phyloP scores from a whole-genome alignment of 805 yeast genomes.

The Candida sithepensis region DNA sequence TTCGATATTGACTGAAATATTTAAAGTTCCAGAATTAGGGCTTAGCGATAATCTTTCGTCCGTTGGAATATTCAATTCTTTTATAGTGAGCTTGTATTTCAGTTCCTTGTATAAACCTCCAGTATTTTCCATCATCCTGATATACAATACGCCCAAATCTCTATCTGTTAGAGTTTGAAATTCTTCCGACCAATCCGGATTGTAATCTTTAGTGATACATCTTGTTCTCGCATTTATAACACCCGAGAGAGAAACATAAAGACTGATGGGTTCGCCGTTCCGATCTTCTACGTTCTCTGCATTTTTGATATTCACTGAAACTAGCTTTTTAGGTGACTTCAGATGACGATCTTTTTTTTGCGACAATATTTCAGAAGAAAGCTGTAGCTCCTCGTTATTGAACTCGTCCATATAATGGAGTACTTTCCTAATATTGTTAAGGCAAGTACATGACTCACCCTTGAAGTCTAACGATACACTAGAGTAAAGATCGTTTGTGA shows the following conservation, averaged over 20 bases:
- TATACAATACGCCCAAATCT: constrained; percentile 7
- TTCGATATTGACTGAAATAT: constrained; percentile 70
- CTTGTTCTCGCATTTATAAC: constrained; percentile 48
- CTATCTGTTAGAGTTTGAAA: constrained; percentile 45
- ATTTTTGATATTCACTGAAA: constrained; percentile 21
- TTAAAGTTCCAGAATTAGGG: constrained; percentile 51
- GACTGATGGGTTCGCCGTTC: constrained; percentile 27
- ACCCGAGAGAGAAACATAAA: constrained; percentile 23
- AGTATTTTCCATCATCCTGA: constrained; percentile 21
- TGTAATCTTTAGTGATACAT: constrained; percentile 52
- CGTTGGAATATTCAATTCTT: constrained; percentile 9
- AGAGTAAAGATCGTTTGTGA: constrained; percentile 17
- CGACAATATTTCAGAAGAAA: constrained; percentile 14
- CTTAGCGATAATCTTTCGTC: constrained; percentile 22
- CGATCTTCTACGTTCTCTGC: constrained; percentile 32
- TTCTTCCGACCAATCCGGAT: constrained; percentile 87
- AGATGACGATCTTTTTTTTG: neutral
- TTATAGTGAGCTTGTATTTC: constrained; percentile 12
- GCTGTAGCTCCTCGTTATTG: constrained; percentile 8
- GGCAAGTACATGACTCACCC: constrained; percentile 27
- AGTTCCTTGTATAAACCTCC: constrained; percentile 16
- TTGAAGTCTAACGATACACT: constrained; percentile 11
- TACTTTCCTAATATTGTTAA: constrained; percentile 27
- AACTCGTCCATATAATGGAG: constrained; percentile 16
- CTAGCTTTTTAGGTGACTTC: constrained; percentile 13